Conservation (phyloP, 2,329 filamentous ascomycete genomes). For the Neurospora crassa region DNA sequence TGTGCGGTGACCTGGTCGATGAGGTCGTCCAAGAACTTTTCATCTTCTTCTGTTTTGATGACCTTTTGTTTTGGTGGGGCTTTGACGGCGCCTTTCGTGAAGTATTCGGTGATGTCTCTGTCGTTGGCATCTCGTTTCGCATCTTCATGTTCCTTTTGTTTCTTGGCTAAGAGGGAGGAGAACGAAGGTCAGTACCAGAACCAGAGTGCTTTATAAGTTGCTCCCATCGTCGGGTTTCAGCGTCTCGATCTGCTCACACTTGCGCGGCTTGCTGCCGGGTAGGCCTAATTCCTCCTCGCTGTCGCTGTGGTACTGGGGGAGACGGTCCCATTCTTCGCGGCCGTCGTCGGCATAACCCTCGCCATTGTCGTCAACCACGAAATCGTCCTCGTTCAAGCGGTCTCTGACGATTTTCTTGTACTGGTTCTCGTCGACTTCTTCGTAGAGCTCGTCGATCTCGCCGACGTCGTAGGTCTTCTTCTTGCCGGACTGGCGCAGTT, state of each 20-base stretch:
- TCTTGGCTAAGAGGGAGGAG: constrained; percentile 51
- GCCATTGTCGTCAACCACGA: constrained; percentile 96
- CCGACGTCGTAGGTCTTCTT: constrained; percentile 82
- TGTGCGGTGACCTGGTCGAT: constrained; percentile 84
- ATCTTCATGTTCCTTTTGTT: constrained; percentile 79
- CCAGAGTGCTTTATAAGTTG: neutral
- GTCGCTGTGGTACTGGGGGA: constrained; percentile 59
- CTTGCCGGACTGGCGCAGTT: constrained; percentile 80
- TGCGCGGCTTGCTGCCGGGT: constrained; percentile 39
- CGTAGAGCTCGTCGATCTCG: constrained; percentile 78
- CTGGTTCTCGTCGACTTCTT: constrained; percentile 91
- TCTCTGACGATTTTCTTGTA: constrained; percentile 94
- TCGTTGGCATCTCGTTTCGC: constrained; percentile 80
- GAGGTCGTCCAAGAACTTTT: constrained; percentile 75
- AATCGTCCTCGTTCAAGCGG: constrained; percentile 88
- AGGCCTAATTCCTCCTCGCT: constrained; percentile 56
- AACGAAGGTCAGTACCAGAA: neutral
- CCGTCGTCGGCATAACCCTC: constrained; percentile 96
- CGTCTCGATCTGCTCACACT: constrained; percentile 31
- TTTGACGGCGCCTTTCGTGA: constrained; percentile 63
- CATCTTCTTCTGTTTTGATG: constrained; percentile 75
- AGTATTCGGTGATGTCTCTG: constrained; percentile 89
- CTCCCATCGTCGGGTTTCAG: neutral
- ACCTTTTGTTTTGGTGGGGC: constrained; percentile 70
- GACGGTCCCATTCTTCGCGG: constrained; percentile 83